Conservation (phyloP, 2,329 filamentous ascomycete genomes). For the Seiridium unicorne region DNA sequence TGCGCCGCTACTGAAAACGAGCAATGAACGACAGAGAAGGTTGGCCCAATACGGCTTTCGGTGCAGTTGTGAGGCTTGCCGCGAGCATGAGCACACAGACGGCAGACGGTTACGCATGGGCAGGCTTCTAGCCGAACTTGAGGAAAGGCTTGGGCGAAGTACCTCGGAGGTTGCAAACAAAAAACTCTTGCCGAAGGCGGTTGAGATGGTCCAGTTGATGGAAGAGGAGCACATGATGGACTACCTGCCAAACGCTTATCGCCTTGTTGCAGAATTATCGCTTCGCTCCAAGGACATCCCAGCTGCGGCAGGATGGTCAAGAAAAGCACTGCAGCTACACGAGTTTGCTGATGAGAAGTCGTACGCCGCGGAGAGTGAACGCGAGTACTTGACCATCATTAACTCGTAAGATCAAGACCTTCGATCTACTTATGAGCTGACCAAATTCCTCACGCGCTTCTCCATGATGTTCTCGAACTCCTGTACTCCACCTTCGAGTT, state of each 20-base stretch:
- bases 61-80: conserved; percentile 12
- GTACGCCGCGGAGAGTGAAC: not conserved
- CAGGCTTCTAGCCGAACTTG: conserved; percentile 8
- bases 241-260: conserved; percentile 4
- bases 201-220: not conserved
- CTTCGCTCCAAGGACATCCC: not conserved
- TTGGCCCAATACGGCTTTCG: conserved; percentile 26
- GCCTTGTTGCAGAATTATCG: not conserved
- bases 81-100: conserved; percentile 6
- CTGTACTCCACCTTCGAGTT: conserved; percentile 58
- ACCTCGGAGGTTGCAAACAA: conserved; percentile 26
- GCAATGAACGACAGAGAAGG: conserved; percentile 25
- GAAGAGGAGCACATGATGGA: conserved; percentile 7
- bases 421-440: not conserved
- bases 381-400: not conserved
- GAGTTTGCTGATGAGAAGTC: not conserved
- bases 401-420: not conserved
- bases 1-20: conserved; percentile 30
- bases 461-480: conserved; percentile 65
- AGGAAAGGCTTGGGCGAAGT: not conserved
- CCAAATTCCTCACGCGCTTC: conserved; percentile 44
- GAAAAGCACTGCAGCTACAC: not conserved
- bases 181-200: conserved; percentile 2
- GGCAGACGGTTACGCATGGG: conserved; percentile 9
- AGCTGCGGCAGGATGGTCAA: not conserved